Base-by-base conservation (phyloP, 2,329 filamentous ascomycete species). In the Apiospora kogelbergensis region DNA sequence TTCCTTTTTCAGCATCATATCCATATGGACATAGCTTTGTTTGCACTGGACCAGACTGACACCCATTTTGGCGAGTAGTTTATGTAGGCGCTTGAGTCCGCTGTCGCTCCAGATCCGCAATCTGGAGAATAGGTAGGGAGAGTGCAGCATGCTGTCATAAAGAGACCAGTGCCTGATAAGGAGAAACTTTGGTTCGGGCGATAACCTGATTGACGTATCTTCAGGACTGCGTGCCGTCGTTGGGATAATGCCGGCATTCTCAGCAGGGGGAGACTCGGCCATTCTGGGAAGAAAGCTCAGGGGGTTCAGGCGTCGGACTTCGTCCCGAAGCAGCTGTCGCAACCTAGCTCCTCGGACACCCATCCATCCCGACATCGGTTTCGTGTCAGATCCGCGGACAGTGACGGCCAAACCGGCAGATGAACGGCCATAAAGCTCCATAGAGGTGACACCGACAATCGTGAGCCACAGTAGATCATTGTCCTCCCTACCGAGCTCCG, bases 91-190 rank as follows among this genome's bases (percentile, higher is more conserved):
- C 79, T 97, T 97, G 67, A 93, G 87, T 3, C 96, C 96, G 66
- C 88, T 88, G 71, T 98, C 96, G 70, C 91, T 97, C 95, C 96
- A 99, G 63, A 97, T 94, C 80, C 97, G 95, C 63, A 99, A 86
- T 41, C 94, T 89, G 3, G 95, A 93, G 70, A 97, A 95, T 5
- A 99, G 88, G 76, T 98, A 98, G 0, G 95, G 95, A 0, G 95
- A 98, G 79, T 99, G 96, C 15, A 98, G 86, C 96, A 99, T 98
- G 79, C 94, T 97, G 77, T 99, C 96, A 80, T 98, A 98, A 17
- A 99, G 84, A 74, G 94, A 97, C 96, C 96, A 99, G 79, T 99
- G 96, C 42, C 96, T 87, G 67, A 98, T 93, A 0, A 99, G 88
- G 33, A 98, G 87, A 74, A 99, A 97, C 48, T 93, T 92, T 11